Conservation (phyloP, 1,139 yeast species). For the Yamadazyma atlantica region DNA sequence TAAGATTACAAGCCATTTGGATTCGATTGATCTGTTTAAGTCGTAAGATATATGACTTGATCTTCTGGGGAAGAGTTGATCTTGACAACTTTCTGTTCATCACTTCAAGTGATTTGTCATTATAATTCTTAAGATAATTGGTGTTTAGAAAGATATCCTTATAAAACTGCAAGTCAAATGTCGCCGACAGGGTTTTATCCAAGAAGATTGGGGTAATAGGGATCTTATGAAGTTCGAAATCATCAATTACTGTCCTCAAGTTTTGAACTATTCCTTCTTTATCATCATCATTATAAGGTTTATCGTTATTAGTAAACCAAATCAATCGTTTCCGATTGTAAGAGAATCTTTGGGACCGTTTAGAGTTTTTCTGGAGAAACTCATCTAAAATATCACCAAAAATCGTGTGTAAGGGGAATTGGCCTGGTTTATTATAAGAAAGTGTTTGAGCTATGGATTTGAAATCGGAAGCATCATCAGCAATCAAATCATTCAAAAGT, state of each 20-base stretch:
- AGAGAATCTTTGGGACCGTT: conserved; percentile 20
- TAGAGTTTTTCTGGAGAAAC: conserved; percentile 20
- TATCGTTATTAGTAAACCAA: conserved; percentile 45
- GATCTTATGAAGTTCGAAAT: conserved; percentile 53
- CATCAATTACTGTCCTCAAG: conserved; percentile 60
- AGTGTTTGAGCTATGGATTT: conserved; percentile 12
- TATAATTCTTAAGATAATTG: conserved; percentile 24
- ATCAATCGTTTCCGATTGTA: conserved; percentile 34
- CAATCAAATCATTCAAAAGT: conserved; percentile 30
- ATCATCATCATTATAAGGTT: conserved; percentile 27
- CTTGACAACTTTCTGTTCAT: conserved; percentile 10
- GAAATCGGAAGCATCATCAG: conserved; percentile 26
- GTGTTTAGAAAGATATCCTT: conserved; percentile 55
- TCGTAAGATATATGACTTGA: conserved; percentile 52
- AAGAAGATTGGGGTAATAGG: conserved; percentile 67
- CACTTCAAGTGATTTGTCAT: conserved; percentile 3
- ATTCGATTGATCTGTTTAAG: conserved; percentile 63
- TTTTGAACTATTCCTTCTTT: conserved; percentile 25
- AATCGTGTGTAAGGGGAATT: conserved; percentile 36
- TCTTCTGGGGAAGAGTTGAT: conserved; percentile 45
- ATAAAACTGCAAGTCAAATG: conserved; percentile 54
- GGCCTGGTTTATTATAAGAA: conserved; percentile 7
- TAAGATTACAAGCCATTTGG: conserved; percentile 58
- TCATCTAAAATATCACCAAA: conserved; percentile 35
- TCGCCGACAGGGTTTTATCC: conserved; percentile 18